Conservation (phyloP, 768 basidiomycete genomes). For the Suillus luteus region DNA sequence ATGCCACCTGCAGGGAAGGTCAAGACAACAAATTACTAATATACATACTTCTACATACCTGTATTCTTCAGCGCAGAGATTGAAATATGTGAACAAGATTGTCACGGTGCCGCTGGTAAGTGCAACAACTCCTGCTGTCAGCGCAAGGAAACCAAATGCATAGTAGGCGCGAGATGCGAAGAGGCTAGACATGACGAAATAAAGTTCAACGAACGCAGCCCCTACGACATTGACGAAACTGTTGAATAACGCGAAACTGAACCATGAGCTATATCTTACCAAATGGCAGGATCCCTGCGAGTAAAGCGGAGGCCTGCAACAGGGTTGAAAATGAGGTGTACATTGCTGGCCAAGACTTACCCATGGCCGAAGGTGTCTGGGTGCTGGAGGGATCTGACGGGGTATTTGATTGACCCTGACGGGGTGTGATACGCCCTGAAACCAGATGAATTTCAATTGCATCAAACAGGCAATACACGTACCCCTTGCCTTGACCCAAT, state of each 20-base stretch:
- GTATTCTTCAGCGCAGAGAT: slow-evolving; percentile 93
- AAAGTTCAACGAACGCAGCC: slow-evolving; percentile 93
- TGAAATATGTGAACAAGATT: slow-evolving; percentile 88
- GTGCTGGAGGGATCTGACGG: slow-evolving; percentile 89
- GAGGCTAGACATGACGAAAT: slow-evolving; percentile 87
- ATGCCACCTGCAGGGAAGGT: slow-evolving; percentile 69
- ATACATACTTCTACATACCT: slow-evolving; percentile 47
- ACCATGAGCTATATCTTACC: slow-evolving; percentile 46
- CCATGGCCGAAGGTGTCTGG: slow-evolving; percentile 83
- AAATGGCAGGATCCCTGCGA: slow-evolving; percentile 93
- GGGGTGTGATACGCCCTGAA: slow-evolving; percentile 73
- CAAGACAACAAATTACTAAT: not conserved
- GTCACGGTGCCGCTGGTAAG: slow-evolving; percentile 91
- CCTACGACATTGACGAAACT: slow-evolving; percentile 44
- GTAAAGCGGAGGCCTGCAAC: slow-evolving; percentile 62
- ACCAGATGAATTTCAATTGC: slow-evolving; percentile 12
- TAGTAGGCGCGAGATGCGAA: slow-evolving; percentile 94
- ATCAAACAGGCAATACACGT: slow-evolving; percentile 28
- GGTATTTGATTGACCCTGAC: slow-evolving; percentile 92
- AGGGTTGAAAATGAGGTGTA: slow-evolving; percentile 15
- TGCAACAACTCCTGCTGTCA: slow-evolving; percentile 80
- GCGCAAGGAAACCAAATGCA: slow-evolving; percentile 92
- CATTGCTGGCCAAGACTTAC: slow-evolving; percentile 41
- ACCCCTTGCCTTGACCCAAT: slow-evolving; percentile 88
- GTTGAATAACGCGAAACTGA: slow-evolving; percentile 5